Evolutionary conservation across 2,329 filamentous ascomycete species (phyloP).

Genomic region (Monilinia fructigena): DNA sequence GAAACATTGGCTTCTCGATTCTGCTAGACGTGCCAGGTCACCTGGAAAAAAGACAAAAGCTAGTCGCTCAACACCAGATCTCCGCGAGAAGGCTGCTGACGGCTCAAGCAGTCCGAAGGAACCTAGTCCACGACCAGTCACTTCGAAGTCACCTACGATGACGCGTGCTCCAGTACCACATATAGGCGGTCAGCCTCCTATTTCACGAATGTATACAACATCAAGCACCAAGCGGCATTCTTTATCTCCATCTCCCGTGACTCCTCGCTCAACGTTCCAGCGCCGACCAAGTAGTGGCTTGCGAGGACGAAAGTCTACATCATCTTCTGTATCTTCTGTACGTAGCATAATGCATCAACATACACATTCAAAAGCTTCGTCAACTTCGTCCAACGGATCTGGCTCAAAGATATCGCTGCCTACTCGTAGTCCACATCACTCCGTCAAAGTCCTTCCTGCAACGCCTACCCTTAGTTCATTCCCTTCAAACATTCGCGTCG

Average conservation of each 20-base stretch:
- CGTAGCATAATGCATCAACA: constrained; percentile 85
- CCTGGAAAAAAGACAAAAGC: constrained; percentile 44
- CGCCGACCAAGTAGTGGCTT: constrained; percentile 80
- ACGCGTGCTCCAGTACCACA: constrained; percentile 39
- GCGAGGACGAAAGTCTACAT: constrained; percentile 90
- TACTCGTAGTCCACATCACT: constrained; percentile 78
- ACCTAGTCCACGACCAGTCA: constrained; percentile 59
- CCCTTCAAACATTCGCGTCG: constrained; percentile 81
- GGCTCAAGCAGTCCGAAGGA: constrained; percentile 50
- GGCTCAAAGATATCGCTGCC: constrained; percentile 65
- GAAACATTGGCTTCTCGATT: constrained; percentile 72
- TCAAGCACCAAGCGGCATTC: constrained; percentile 69
- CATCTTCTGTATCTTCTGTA: constrained; percentile 89
- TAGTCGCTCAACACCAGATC: constrained; percentile 55
- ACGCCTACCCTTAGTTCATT: constrained; percentile 76
- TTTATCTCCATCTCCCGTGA: constrained; percentile 81
- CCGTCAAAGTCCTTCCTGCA: constrained; percentile 90
- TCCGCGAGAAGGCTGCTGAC: constrained; percentile 50
- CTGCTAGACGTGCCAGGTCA: constrained; percentile 60
- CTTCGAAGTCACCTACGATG: constrained; percentile 47
- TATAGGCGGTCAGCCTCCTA: constrained; percentile 37
- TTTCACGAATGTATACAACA: constrained; percentile 43
- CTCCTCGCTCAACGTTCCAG: constrained; percentile 75
- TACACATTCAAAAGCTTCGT: constrained; percentile 90
- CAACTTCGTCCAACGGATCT: constrained; percentile 78